Percentiles rank a stretch among this genome's conserved stretches.
phyloP scores from a whole-genome alignment of 2,329 filamentous ascomycete species.

The Calonectria pseudoturangicola region DNA sequence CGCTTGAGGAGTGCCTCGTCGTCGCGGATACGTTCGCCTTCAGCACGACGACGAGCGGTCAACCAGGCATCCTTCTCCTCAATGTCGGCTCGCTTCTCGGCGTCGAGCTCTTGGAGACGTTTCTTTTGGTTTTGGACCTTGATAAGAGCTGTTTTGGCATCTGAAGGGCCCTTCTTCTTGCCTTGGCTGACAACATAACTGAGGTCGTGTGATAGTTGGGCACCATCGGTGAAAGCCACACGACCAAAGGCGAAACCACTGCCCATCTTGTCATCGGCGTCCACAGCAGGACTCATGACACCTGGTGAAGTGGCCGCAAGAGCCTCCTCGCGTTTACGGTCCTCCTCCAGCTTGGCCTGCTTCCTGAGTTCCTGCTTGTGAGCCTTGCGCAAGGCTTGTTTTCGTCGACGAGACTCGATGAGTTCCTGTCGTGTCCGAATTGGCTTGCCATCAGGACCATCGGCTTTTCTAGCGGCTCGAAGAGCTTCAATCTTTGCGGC shows the following conservation, averaged over 20 bases:
- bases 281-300: slow-evolving; percentile 74
- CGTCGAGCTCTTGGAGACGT: slow-evolving; percentile 83
- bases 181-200: slow-evolving; percentile 71
- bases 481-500: slow-evolving; percentile 89
- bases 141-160: slow-evolving; percentile 89
- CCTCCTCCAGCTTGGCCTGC: slow-evolving; percentile 87
- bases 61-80: slow-evolving; percentile 97
- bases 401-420: slow-evolving; percentile 90
- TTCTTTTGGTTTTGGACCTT: slow-evolving; percentile 91
- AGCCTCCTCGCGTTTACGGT: slow-evolving; percentile 78
- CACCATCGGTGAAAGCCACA: slow-evolving; percentile 92
- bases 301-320: slow-evolving; percentile 78
- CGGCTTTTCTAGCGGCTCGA: slow-evolving; percentile 89
- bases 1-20: slow-evolving; percentile 93
- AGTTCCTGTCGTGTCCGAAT: slow-evolving; percentile 93
- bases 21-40: slow-evolving; percentile 92
- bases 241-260: slow-evolving; percentile 92
- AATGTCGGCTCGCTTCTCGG: slow-evolving; percentile 88
- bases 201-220: slow-evolving; percentile 83
- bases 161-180: slow-evolving; percentile 88
- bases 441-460: slow-evolving; percentile 84
- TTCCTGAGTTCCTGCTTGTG: slow-evolving; percentile 91
- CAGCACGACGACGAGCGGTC: slow-evolving; percentile 89
- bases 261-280: slow-evolving; percentile 71
- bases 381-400: slow-evolving; percentile 89